phyloP scores from a whole-genome alignment of 1,284 basidiomycete genomes.

The Ustilago sp. region DNA sequence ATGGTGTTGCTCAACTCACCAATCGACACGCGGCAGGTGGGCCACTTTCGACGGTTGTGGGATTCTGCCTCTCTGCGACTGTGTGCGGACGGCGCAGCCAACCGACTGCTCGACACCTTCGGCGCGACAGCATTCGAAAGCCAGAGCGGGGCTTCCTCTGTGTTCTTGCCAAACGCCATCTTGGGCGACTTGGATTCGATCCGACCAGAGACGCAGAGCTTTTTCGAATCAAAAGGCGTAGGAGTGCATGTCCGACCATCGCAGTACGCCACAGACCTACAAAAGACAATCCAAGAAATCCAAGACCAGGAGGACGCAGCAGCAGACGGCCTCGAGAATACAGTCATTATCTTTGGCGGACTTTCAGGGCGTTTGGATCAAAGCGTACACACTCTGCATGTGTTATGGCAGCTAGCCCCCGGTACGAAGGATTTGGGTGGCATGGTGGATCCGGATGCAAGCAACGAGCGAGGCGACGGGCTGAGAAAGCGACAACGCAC shows the following conservation, averaged over 20 bases:
- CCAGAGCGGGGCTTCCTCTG: constrained; percentile 4
- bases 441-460: constrained; percentile 40
- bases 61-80: constrained; percentile 65
- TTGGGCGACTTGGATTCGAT: constrained; percentile 94
- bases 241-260: constrained; percentile 77
- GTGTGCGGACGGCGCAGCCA: constrained; percentile 95
- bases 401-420: constrained; percentile 79
- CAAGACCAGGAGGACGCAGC: constrained; percentile 73
- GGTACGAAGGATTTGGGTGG: constrained; percentile 69
- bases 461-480: constrained; percentile 20
- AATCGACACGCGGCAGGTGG: constrained; percentile 39
- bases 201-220: constrained; percentile 78
- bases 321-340: constrained; percentile 15
- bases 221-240: constrained; percentile 80
- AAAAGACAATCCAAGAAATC: constrained; percentile 85
- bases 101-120: constrained; percentile 81
- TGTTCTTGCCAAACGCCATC: constrained; percentile 79
- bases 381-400: constrained; percentile 88
- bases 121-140: constrained; percentile 52
- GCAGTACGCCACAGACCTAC: constrained; percentile 90
- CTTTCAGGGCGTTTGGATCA: constrained; percentile 92
- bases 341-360: constrained; percentile 85
- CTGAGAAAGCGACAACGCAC: constrained; percentile 74
- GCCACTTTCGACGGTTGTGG: constrained; percentile 52
- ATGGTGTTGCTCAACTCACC: constrained; percentile 59